Evolutionary conservation across 805 yeast species (phyloP), one percentile per base, ranked within the genome.

Genomic region (Ogataea nitratoaversa): DNA sequence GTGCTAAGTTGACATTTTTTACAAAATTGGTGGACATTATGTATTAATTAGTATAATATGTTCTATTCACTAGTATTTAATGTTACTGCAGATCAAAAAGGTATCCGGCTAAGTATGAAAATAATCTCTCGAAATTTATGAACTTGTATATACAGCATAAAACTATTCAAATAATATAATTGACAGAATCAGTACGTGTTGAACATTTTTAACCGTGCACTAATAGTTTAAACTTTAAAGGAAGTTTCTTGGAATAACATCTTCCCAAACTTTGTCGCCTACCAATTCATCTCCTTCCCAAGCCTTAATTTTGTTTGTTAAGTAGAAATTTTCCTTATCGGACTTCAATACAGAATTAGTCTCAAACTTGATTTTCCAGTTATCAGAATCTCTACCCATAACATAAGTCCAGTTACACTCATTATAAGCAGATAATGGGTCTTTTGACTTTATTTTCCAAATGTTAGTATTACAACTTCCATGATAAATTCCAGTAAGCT

Each of bases 391-490:
- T 49, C 74, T 63, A 8, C 72, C 72, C 57, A 68, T 58, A n/a
- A 53, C 60, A 44, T 66, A 59, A 8, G 63, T 63, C 72, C 71
- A 70, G 13, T 45, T 52, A 47, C 70, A 65, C 44, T 64, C 58
- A 43, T 63, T 66, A 30, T 40, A 46, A 2, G 73, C 74, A 23
- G 66, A 59, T 13, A 68, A 46, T 11, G 74, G 74, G 45, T 69
- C 66, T 34, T 52, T 49, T 2, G 57, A 57, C 32, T 59, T 58
- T 37, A 68, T 56, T 34, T 44, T 57, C 68, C 72, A 70, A 9
- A 53, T 38, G 43, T 70, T 70, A 27, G 59, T 62, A 46, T 68
- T 70, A 56, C 59, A 54, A 13, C 65, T 59, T 0, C 73, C 73
- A 42, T 65, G 60, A 37, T 63, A 66, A 25, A 68, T 62, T 2